Conservation (phyloP, 495 filamentous ascomycete genomes). For the Podospora australis region DNA sequence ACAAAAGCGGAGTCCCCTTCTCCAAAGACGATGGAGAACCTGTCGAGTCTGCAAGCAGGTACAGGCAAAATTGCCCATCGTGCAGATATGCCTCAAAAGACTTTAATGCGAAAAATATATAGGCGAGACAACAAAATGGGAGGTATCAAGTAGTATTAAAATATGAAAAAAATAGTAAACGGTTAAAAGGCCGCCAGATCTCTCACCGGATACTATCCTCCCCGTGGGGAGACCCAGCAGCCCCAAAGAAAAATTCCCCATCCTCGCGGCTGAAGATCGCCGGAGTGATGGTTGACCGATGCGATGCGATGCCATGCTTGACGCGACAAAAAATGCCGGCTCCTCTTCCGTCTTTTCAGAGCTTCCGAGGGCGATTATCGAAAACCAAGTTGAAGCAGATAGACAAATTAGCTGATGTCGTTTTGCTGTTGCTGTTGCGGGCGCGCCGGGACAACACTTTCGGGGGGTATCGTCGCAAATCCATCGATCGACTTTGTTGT, state of each 20-base stretch:
- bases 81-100: no score
- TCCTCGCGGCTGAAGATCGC: not conserved
- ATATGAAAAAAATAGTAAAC: not conserved
- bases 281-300: not conserved
- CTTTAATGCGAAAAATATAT: no score
- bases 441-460: not conserved
- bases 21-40: no score
- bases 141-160: not conserved
- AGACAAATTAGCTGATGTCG: not conserved
- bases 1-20: no score
- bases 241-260: not conserved
- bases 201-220: no score
- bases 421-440: constrained; percentile 4
- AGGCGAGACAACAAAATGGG: no score
- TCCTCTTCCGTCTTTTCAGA: not conserved
- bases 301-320: not conserved
- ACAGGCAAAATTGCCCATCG: no score
- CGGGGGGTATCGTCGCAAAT: constrained; percentile 15
- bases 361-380: not conserved
- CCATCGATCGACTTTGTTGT: constrained; percentile 3
- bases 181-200: not conserved
- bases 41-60: no score
- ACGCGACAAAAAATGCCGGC: not conserved
- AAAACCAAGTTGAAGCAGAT: not conserved
- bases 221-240: not conserved